Percentiles rank a stretch among this genome's conserved stretches.
Conservation (phyloP, 371 early-diverging fungal species). For the Rhizopus delemar region DNA sequence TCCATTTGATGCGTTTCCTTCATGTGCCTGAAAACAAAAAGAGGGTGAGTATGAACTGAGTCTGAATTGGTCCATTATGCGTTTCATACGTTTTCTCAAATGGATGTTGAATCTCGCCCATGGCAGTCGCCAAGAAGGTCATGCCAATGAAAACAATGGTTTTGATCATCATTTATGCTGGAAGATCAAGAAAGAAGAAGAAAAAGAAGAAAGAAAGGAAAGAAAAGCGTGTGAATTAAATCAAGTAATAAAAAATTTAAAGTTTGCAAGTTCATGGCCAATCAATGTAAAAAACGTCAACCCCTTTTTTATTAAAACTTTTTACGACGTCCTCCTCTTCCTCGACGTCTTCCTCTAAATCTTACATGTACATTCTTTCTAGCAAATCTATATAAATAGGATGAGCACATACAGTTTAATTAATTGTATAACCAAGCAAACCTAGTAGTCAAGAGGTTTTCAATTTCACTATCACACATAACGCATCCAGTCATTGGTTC, state of each 20-base stretch:
- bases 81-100: slow-evolving; percentile 19
- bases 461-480: slow-evolving; percentile 55
- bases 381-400: slow-evolving; percentile 15
- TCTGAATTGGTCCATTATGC: not conserved
- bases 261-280: not conserved
- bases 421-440: slow-evolving; percentile 3
- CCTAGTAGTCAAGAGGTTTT: slow-evolving; percentile 42
- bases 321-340: slow-evolving; percentile 18
- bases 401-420: too few relatives aligned
- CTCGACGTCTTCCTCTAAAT: slow-evolving; percentile 13
- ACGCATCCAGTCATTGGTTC: slow-evolving; percentile 44
- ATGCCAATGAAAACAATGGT: not conserved
- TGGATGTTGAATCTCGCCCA: not conserved
- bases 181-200: not conserved
- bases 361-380: slow-evolving; percentile 20
- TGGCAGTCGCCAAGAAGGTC: not conserved
- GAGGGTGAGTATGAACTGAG: not conserved
- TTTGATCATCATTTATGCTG: not conserved
- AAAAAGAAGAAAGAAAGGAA: slow-evolving; percentile 1
- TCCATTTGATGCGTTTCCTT: slow-evolving; percentile 35
- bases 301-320: slow-evolving; percentile 9
- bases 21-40: slow-evolving; percentile 35
- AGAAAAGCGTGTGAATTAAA: not conserved
- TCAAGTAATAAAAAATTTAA: not conserved
- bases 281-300: slow-evolving; percentile 1